Conservation (phyloP, 805 yeast genomes). For the Candida ficus region DNA sequence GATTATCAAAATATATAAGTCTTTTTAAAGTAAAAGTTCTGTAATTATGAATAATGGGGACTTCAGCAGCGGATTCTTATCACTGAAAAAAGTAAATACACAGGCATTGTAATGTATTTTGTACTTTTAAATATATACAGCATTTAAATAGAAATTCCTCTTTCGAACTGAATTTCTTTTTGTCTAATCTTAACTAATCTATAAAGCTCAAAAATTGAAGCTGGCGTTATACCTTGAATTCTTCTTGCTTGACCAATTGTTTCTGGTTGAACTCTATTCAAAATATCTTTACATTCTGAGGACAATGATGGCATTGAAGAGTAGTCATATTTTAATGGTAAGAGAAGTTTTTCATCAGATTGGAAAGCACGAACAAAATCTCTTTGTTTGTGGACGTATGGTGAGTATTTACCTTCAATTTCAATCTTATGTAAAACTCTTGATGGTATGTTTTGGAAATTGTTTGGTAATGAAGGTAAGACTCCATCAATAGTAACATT, state of each 20-base stretch:
- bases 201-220: slow-evolving; percentile 79
- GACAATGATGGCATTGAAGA: slow-evolving; percentile 57
- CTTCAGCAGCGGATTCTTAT: too few relatives aligned
- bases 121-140: too few relatives aligned
- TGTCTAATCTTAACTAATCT: slow-evolving; percentile 37
- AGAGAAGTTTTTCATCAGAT: slow-evolving; percentile 69
- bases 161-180: slow-evolving; percentile 7
- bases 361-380: slow-evolving; percentile 70
- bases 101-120: too few relatives aligned
- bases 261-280: slow-evolving; percentile 74
- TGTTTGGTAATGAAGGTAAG: slow-evolving; percentile 13
- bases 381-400: slow-evolving; percentile 69
- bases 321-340: slow-evolving; percentile 72
- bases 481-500: slow-evolving; percentile 26
- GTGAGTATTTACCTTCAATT: slow-evolving; percentile 79
- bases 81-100: too few relatives aligned
- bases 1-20: too few relatives aligned
- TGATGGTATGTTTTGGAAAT: slow-evolving; percentile 29
- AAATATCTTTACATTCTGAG: slow-evolving; percentile 61
- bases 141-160: neutral
- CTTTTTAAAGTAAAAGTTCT: too few relatives aligned
- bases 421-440: slow-evolving; percentile 57
- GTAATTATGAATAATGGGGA: too few relatives aligned
- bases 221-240: slow-evolving; percentile 92
- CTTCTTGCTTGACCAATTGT: slow-evolving; percentile 95